Conservation (phyloP, 306 rosid species). For the Dalbergia cochinchinensis region DNA sequence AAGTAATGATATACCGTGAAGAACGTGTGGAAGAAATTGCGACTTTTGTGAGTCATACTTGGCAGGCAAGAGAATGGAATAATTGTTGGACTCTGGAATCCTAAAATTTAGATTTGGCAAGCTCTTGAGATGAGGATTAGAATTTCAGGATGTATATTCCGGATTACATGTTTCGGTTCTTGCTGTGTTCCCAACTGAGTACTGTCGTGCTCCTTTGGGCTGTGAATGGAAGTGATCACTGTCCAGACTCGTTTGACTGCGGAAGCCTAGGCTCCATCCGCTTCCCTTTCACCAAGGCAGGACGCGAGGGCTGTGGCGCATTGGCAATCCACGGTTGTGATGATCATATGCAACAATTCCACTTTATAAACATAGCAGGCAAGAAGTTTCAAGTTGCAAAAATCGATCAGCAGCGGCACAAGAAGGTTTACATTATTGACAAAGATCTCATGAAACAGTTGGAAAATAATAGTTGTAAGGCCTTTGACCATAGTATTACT, state of each 20-base stretch:
- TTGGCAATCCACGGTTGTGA: constrained; percentile 36
- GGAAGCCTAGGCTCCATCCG: neutral
- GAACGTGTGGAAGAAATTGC: no score
- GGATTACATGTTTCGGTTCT: neutral
- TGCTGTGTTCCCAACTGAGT: neutral
- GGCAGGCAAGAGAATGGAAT: no score
- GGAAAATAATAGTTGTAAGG: constrained; percentile 12
- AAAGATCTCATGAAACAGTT: no score
- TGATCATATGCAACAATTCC: neutral
- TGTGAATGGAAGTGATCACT: neutral
- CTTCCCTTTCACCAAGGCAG: constrained; percentile 32
- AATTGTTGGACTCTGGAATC: no score
- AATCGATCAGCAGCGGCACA: no score
- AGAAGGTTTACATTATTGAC: no score
- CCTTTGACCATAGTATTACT: neutral
- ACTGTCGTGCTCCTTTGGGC: constrained; percentile 1
- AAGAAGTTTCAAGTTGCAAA: no score
- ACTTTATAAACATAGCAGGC: no score
- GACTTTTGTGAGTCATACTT: no score
- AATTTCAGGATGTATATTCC: neutral
- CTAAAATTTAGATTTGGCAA: no score
- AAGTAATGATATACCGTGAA: no score
- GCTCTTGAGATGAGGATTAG: no score
- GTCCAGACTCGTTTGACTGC: constrained; percentile 39
- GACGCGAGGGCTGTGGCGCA: constrained; percentile 36